phyloP scores from a whole-genome alignment of 345 rosid genomes.

The Camelina neglecta region DNA sequence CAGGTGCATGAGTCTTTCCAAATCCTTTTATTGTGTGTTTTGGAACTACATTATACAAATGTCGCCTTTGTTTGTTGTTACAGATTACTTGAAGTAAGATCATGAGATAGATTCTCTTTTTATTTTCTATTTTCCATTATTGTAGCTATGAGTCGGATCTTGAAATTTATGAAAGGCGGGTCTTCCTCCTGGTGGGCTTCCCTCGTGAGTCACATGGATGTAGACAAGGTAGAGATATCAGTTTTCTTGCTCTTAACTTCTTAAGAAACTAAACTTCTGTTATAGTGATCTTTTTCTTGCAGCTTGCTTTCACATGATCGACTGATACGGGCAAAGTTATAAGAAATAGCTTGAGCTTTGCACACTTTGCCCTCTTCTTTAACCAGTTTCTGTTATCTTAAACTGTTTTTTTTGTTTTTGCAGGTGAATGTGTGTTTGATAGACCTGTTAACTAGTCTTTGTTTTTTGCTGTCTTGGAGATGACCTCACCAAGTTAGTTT shows the following conservation, averaged over 20 bases:
- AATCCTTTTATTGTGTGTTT: background rate
- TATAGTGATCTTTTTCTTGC: slow-evolving; percentile 24
- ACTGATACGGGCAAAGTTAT: slow-evolving; percentile 71
- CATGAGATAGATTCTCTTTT: background rate
- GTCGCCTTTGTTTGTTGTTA: slow-evolving; percentile 37
- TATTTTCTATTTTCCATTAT: background rate
- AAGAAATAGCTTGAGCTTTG: background rate
- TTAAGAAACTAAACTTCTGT: background rate
- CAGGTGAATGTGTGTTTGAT: no score
- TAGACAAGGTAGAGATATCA: slow-evolving; percentile 73
- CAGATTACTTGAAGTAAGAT: slow-evolving; percentile 56
- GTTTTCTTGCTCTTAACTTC: background rate
- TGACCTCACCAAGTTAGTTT: no score
- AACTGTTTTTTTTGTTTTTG: no score
- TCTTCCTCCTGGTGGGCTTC: slow-evolving; percentile 92
- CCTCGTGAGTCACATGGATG: slow-evolving; percentile 88
- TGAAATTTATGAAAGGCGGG: slow-evolving; percentile 62
- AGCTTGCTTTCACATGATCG: slow-evolving; percentile 97
- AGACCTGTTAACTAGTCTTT: no score
- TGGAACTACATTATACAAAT: background rate
- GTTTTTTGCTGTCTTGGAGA: no score
- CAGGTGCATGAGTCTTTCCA: slow-evolving; percentile 32
- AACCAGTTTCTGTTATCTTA: no score
- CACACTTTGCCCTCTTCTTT: no score
- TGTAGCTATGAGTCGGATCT: background rate